phyloP scores from a whole-genome alignment of 768 basidiomycete genomes.

The Nidula microcarpa region DNA sequence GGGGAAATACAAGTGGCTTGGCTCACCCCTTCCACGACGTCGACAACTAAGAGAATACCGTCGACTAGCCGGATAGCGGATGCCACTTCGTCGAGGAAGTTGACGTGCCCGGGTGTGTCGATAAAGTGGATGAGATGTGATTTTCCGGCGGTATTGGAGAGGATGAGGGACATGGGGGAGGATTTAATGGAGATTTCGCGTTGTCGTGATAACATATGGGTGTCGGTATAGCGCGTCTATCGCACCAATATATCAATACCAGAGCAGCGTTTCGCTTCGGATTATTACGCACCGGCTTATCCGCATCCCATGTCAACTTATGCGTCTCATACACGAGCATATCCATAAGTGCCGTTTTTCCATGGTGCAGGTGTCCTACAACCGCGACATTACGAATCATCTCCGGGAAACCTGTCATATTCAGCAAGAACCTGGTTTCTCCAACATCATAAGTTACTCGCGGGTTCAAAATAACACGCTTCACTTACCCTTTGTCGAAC shows the following conservation, averaged over 20 bases:
- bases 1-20: conserved; percentile 4
- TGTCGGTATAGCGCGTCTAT: conserved; percentile 94
- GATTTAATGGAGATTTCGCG: conserved; percentile 96
- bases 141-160: conserved; percentile 83
- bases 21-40: conserved; percentile 96
- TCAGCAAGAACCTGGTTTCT: conserved; percentile 75
- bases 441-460: background rate
- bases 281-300: conserved; percentile 64
- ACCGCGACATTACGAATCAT: conserved; percentile 97
- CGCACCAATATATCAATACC: background rate
- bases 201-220: conserved; percentile 83
- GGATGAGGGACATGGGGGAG: conserved; percentile 90
- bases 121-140: conserved; percentile 91
- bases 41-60: conserved; percentile 91
- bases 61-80: conserved; percentile 83
- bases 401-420: conserved; percentile 86
- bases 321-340: conserved; percentile 98
- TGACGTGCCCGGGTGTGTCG: conserved; percentile 97
- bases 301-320: conserved; percentile 90
- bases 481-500: conserved; percentile 89
- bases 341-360: conserved; percentile 95
- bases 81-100: conserved; percentile 98
- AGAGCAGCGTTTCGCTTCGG: too few species aligned
- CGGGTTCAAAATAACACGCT: background rate
- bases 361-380: conserved; percentile 96